Evolutionary conservation across 306 rosid genomes (phyloP).

Genomic region (Prunus salicina): DNA sequence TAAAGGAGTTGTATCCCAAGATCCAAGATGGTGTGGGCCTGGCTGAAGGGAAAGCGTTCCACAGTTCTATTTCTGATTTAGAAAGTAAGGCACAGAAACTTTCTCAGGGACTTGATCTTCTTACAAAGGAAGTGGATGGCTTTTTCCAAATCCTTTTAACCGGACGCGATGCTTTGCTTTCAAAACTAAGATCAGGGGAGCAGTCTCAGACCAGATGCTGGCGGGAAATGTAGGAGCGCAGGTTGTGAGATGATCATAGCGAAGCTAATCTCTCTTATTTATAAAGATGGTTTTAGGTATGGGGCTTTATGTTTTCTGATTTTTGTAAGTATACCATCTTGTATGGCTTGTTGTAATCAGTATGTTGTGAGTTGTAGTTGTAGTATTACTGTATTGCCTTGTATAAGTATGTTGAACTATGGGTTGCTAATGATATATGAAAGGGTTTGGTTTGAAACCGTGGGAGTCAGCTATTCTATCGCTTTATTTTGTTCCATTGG

Average conservation of each 20-base stretch:
- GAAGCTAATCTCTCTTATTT: constrained; percentile 20
- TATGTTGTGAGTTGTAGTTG: constrained; percentile 28
- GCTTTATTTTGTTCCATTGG: neutral
- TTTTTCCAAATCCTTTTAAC: constrained; percentile 57
- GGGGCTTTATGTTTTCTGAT: constrained; percentile 39
- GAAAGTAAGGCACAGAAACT: constrained; percentile 40
- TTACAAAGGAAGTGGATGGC: constrained; percentile 62
- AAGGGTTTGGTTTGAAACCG: constrained; percentile 11
- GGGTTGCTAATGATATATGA: constrained; percentile 31
- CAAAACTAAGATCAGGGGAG: constrained; percentile 49
- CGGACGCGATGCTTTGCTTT: constrained; percentile 71
- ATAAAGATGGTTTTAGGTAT: constrained; percentile 29
- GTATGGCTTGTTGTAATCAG: constrained; percentile 38
- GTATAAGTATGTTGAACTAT: constrained; percentile 35
- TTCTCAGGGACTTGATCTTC: constrained; percentile 67
- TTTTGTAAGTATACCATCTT: constrained; percentile 27
- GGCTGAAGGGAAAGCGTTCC: constrained; percentile 23
- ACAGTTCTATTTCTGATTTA: constrained; percentile 42
- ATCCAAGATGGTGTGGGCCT: constrained; percentile 43
- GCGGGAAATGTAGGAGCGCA: constrained; percentile 27
- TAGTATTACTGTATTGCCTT: constrained; percentile 12
- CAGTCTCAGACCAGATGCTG: constrained; percentile 19
- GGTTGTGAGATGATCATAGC: constrained; percentile 24
- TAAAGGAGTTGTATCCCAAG: constrained; percentile 51
- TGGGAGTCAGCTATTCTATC: neutral